Base-by-base conservation (phyloP, 306 rosid genomes). In the Rubus idaeus region DNA sequence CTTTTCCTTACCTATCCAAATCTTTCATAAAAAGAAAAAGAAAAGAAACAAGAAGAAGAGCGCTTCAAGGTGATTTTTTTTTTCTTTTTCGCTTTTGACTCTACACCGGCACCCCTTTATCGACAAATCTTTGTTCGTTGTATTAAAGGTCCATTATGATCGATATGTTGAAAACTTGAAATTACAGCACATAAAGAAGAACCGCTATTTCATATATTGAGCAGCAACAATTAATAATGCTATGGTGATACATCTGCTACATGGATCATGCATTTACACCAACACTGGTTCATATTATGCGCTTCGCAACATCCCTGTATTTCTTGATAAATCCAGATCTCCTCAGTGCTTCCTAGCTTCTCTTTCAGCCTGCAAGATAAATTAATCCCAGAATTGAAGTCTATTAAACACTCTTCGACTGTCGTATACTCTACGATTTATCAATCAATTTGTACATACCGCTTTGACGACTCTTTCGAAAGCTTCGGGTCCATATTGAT, bases 401-500 rank as follows among this genome's bases (percentile, higher is more conserved):
- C 12, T 61, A 26, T 23, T 4, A 45, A 45, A 45, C 8, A 45
- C 49, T 45, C 49, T 45, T 6, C 10, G 49, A 45, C 49, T 45
- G 1, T 30, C 35, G 23, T 26, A 57, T 9, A 57, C 14, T 21
- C 40, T 60, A 4, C 6, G 23, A 26, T 60, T 10, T 10, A 14
- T 60, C 13, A 8, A 56, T 56, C 18, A 56, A 56, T 71, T 55
- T 56, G 11, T 5, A 35, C 42, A 4, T 91, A 91, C 97, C 41
- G 86, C 96, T 88, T 72, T 91, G 74, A 92, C 78, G 30, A 91
- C 91, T 79, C 84, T 82, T 10, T 95, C 96, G 20, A 92, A 95
- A 51, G 97, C 87, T 39, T 91, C 96, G 20, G 88, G 56, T 30
- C 97, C 99, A 74, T 84, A 69, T 64, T 76, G 62, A 81, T 89